These are phyloP conservation scores for Nemophila menziesii DNA, from an alignment of 257 asterid species.

Conservation along the genomic window DNA sequence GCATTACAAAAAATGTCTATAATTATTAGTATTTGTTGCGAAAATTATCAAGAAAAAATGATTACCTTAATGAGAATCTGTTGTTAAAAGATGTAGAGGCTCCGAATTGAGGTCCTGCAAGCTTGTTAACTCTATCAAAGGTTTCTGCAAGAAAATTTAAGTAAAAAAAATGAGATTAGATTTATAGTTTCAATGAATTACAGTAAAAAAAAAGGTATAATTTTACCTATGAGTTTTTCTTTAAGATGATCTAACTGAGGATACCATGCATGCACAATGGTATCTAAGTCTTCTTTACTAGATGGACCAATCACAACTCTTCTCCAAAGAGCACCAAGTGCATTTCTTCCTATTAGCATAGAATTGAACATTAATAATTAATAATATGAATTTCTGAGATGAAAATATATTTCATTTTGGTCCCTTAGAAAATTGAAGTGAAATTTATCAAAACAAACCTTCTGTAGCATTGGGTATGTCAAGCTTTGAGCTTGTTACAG, in stretches of 20 bases:
- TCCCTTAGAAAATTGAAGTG: neutral
- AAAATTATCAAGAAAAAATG: conserved; percentile 5
- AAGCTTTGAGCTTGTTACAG: conserved; percentile 62
- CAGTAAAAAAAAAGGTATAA: neutral
- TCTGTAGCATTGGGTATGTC: conserved; percentile 41
- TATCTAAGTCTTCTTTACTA: conserved; percentile 41
- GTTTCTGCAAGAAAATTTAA: conserved; percentile 54
- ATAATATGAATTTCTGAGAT: too few species aligned
- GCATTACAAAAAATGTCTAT: conserved; percentile 13
- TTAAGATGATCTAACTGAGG: conserved; percentile 52
- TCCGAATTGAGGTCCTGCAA: conserved; percentile 39
- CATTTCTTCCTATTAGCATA: conserved; percentile 38
- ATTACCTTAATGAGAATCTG: conserved; percentile 76
- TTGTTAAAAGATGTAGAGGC: conserved; percentile 27
- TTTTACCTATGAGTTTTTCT: conserved; percentile 51
- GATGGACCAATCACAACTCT: conserved; percentile 55
- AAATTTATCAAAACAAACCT: conserved; percentile 36
- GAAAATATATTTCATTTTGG: too few species aligned
- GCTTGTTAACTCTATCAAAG: conserved; percentile 44
- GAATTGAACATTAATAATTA: neutral
- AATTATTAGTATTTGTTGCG: neutral
- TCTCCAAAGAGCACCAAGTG: conserved; percentile 78
- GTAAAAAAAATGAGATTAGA: conserved; percentile 4
- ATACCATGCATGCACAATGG: conserved; percentile 52
- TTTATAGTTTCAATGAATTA: neutral